Base-by-base conservation (phyloP, 139 green algal genomes). In the Pseudopediastrum boryanum region DNA sequence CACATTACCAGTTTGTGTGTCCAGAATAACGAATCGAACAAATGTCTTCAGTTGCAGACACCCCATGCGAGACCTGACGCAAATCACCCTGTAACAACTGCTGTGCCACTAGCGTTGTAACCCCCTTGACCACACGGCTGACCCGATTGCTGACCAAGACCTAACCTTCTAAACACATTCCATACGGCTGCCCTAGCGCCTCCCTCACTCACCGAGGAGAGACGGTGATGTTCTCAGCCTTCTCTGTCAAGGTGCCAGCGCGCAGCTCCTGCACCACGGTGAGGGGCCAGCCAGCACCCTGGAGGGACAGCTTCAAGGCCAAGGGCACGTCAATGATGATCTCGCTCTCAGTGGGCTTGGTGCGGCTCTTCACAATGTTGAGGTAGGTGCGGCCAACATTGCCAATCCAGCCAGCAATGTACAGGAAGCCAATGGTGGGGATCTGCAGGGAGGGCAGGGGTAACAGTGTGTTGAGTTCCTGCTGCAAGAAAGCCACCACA, bases 321-420 rank as follows among this genome's bases (percentile, higher is more conserved):
- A 94, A 68, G 41, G 95, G 95, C 39, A 98, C 95, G 68, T 98
- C 94, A 65, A 98, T 98, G 89, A 99, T 99, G 89, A 97, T 97
- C 94, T 99, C 96, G 90, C 97, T 98, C 81, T 98, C 87, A 1
- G 80, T 94, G 52, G 93, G 90, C 82, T 90, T 88, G 31, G 59
- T 43, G 38, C 87, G 82, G 23, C 38, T 52, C 19, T 46, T 21
- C 19, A 78, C 75, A 21, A 61, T 43, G 42, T 87, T 87, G 56
- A 99, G 82, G 94, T 99, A 99, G 73, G 93, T 77, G 79, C 93
- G 92, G 80, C 96, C 96, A 1, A 95, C 91, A 74, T 93, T 96
- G 75, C 96, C 96, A 83, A 99, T 98, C 86, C 91, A 98, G 73
- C 96, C 96, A 75, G 96, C 94, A 59, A 98, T 89, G 89, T 99